Base-by-base conservation (phyloP, 371 early-diverging fungal species). In the Lichtheimia ornata region DNA sequence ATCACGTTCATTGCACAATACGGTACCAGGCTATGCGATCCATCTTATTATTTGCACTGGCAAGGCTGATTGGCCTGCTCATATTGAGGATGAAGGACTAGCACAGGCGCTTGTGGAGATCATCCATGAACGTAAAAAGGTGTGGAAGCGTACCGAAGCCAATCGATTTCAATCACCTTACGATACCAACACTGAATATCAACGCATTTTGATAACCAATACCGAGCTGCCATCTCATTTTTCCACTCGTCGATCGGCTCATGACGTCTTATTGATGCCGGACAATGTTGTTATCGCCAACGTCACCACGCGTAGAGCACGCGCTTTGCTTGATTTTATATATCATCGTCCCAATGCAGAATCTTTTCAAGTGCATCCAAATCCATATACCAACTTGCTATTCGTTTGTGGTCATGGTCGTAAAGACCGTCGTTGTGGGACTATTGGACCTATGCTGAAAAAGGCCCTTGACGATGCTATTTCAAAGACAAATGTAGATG, bases 231-330 rank as follows among this genome's bases (percentile, higher is more conserved):
- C 71, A 20, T 69, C 71, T 2, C 43, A 7, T 0, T 62, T 61
- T 50, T 69, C 76, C 2, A 64, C 61, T 14, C 54, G 62, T 41
- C 64, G 70, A 17, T 57, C 40, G 9, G 63, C 61, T 17, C 45
- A 45, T 28, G 76, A 76, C 53, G 62, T 76, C 27, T 42, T 73
- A 5, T 41, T 76, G 17, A 27, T 76, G 59, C 76, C 76, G 13
- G 76, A 76, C 49, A 76, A 73, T 42, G 64, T 76, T 28, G 62
- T 76, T 42, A 69, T 76, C 22, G 63, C 71, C n/a, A 76, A 76
- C 28, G 64, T 76, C 9, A 76, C 76, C 4, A 50, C 61, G 11
- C 62, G 65, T 40, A 52, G 71, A 24, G 66, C 71, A 0, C 53
- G 53, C 42, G 59, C 64, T 6, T 50, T 76, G 5, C 15, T 76